A percentile compares a stretch with the other conserved stretches of the same genome.
phyloP scores from a whole-genome alignment of 2,329 filamentous ascomycete species.

The Phyllosticta citriasiana region DNA sequence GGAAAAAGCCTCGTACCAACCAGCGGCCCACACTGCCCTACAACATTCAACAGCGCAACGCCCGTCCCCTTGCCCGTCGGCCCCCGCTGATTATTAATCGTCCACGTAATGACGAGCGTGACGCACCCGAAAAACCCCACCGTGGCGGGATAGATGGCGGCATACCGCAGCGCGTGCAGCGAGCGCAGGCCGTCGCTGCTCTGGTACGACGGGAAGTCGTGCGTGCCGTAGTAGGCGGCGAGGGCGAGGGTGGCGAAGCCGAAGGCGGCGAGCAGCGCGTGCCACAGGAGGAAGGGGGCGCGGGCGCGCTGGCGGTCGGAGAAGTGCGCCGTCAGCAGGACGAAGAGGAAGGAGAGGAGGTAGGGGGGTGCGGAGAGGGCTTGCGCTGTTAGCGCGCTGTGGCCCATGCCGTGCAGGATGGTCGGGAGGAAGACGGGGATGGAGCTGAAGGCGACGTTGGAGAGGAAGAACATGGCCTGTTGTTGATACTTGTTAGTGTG shows the following conservation, averaged over 20 bases:
- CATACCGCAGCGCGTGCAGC: constrained; percentile 61
- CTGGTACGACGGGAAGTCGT: constrained; percentile 25
- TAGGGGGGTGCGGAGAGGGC: constrained; percentile 75
- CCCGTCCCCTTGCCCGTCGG: constrained; percentile 62
- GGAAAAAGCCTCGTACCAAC: constrained; percentile 48
- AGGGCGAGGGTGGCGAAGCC: constrained; percentile 55
- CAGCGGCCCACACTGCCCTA: constrained; percentile 70
- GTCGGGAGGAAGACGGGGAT: constrained; percentile 82
- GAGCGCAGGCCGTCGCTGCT: constrained; percentile 56
- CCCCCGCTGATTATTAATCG: constrained; percentile 70
- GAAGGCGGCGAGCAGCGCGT: constrained; percentile 54
- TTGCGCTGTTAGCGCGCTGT: constrained; percentile 57
- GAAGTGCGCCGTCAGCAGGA: constrained; percentile 60
- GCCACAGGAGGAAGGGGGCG: constrained; percentile 55
- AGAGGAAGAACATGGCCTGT: constrained; percentile 68
- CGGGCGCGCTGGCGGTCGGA: constrained; percentile 60
- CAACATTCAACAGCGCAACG: constrained; percentile 69
- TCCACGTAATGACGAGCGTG: constrained; percentile 79
- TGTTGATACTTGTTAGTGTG: constrained; percentile 8
- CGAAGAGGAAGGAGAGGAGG: constrained; percentile 60
- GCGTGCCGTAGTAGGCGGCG: constrained; percentile 34
- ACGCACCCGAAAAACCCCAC: constrained; percentile 79
- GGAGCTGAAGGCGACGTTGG: constrained; percentile 80
- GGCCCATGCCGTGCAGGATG: constrained; percentile 65
- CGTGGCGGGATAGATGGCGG: constrained; percentile 68